Percentiles rank a stretch among this genome's conserved stretches.
These are phyloP conservation scores for Penicillium salamii DNA, from an alignment of 495 filamentous ascomycete genomes.

Conservation along the genomic window DNA sequence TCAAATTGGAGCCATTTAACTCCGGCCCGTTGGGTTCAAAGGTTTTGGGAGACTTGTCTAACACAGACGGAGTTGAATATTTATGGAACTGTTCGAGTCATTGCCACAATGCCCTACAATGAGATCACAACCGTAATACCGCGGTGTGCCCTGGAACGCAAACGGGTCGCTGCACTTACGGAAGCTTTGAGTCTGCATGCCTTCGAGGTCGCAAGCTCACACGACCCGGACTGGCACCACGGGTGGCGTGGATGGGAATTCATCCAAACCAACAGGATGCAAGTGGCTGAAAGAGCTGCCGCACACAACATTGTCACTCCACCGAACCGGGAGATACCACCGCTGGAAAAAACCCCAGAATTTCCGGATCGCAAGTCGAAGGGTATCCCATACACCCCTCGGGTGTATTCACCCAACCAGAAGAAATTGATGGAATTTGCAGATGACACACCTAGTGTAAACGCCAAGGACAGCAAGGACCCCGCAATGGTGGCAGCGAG, in stretches of 20 bases:
- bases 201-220: constrained; percentile 42
- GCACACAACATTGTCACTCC: constrained; percentile 37
- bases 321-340: constrained; percentile 26
- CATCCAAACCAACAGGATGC: constrained; percentile 27
- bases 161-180: constrained; percentile 50
- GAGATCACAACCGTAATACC: constrained; percentile 54
- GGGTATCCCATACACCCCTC: constrained; percentile 19
- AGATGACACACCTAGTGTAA: no score
- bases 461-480: no score
- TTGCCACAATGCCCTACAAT: constrained; percentile 55
- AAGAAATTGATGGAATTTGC: no score
- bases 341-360: constrained; percentile 22
- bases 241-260: constrained; percentile 29
- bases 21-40: constrained; percentile 27
- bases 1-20: constrained; percentile 38
- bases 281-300: constrained; percentile 33
- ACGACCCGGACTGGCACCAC: constrained; percentile 11
- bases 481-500: no score
- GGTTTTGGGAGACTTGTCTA: constrained; percentile 33
- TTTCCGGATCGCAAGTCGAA: constrained; percentile 9
- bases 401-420: constrained; percentile 12
- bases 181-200: constrained; percentile 52
- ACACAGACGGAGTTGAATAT: constrained; percentile 24
- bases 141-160: constrained; percentile 46
- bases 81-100: constrained; percentile 63